Percentiles rank a stretch among this genome's conserved stretches.
Evolutionary conservation across 2,329 filamentous ascomycete genomes (phyloP).

Genomic region (Alternaria hordeiaustralica): DNA sequence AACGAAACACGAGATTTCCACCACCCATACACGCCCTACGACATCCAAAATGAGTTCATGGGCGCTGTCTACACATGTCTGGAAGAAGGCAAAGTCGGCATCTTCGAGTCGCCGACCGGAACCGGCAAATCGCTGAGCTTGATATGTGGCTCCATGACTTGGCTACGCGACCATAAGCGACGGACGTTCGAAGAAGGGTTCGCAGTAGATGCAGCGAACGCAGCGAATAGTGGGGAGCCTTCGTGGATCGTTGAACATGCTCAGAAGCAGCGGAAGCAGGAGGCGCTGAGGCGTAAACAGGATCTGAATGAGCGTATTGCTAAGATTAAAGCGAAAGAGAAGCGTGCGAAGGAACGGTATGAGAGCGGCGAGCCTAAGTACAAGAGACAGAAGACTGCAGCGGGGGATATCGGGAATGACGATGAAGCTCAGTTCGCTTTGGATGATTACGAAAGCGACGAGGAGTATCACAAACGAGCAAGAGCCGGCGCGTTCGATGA

Average conservation of each 20-base stretch:
- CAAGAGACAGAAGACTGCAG: conserved; percentile 51
- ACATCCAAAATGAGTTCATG: conserved; percentile 91
- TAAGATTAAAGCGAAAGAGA: conserved; percentile 66
- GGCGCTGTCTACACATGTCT: conserved; percentile 78
- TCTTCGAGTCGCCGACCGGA: conserved; percentile 93
- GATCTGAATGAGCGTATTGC: conserved; percentile 76
- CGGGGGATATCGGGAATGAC: conserved; percentile 13
- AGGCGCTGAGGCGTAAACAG: conserved; percentile 70
- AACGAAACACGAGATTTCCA: conserved; percentile 66
- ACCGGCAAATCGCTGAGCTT: conserved; percentile 91
- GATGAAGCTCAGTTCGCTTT: conserved; percentile 76
- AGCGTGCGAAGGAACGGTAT: conserved; percentile 63
- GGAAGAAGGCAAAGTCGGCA: conserved; percentile 79
- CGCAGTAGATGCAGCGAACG: conserved; percentile 54
- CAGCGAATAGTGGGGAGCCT: conserved; percentile 71
- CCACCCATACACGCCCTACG: conserved; percentile 86
- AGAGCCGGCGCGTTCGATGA: conserved; percentile 34
- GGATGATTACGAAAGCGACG: conserved; percentile 74
- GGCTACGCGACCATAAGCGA: conserved; percentile 84
- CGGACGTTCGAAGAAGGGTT: conserved; percentile 61
- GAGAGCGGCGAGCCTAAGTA: conserved; percentile 55
- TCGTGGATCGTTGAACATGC: conserved; percentile 85
- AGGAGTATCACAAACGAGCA: conserved; percentile 50
- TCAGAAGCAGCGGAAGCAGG: conserved; percentile 69
- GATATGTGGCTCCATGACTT: conserved; percentile 87